Evolutionary conservation across 306 rosid species (phyloP).

Genomic region (Oxytropis ochrocephala): DNA sequence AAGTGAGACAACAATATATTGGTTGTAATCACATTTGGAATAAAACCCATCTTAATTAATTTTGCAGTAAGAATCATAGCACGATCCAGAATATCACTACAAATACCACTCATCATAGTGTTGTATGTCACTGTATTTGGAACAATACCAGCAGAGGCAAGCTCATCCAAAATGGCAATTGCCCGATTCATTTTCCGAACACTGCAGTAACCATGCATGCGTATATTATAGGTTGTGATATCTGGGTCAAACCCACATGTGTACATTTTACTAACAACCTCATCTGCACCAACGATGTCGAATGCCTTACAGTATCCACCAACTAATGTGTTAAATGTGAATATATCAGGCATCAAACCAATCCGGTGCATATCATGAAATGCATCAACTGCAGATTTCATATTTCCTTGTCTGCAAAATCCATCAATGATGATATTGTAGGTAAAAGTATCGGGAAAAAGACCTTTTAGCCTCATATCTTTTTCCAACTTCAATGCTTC

Average conservation of each 20-base stretch:
- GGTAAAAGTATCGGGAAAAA: constrained; percentile 14
- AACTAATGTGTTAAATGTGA: constrained; percentile 13
- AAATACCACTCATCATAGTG: constrained; percentile 6
- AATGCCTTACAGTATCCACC: constrained; percentile 13
- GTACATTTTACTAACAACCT: constrained; percentile 1
- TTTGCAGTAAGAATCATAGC: constrained; percentile 17
- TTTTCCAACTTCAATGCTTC: constrained; percentile 7
- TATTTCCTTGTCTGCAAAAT: constrained; percentile 5
- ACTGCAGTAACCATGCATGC: constrained; percentile 7
- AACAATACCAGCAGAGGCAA: constrained; percentile 16
- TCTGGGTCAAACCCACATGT: constrained; percentile 1
- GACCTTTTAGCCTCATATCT: constrained; percentile 12
- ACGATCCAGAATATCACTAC: constrained; percentile 15
- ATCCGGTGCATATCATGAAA: constrained; percentile 1
- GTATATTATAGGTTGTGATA: constrained; percentile 5
- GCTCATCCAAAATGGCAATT: constrained; percentile 8
- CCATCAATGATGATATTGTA: constrained; percentile 13
- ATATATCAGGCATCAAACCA: constrained; percentile 19
- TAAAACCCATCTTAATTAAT: constrained; percentile 9
- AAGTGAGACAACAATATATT: constrained; percentile 16
- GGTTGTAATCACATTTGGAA: constrained; percentile 12
- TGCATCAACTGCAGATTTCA: not conserved
- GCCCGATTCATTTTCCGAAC: not conserved
- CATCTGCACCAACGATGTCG: constrained; percentile 17
- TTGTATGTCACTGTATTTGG: constrained; percentile 17